Evolutionary conservation across 192 early-diverging fungal genomes (phyloP).

Genomic region (Coemansia aciculifera): DNA sequence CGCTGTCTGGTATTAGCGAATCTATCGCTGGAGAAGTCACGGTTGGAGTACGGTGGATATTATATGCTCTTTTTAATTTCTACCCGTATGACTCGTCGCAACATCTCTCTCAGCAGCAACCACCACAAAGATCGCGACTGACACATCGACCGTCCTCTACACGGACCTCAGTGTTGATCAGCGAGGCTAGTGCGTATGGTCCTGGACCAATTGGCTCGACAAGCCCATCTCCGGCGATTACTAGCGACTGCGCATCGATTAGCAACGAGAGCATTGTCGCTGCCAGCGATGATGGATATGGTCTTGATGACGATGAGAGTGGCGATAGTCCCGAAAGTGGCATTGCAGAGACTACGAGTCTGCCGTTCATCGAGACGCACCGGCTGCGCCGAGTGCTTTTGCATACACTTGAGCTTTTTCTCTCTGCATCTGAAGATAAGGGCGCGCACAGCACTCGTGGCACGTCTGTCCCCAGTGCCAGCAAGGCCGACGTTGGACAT

Average conservation of each 20-base stretch:
- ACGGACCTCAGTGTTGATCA: slow-evolving; percentile 10
- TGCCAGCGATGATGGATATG: slow-evolving; percentile 11
- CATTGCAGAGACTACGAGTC: slow-evolving; percentile 23
- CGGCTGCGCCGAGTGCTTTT: slow-evolving; percentile 32
- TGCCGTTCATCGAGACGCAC: slow-evolving; percentile 22
- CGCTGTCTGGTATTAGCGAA: slow-evolving; percentile 24
- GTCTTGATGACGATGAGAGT: not conserved
- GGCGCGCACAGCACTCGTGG: not conserved
- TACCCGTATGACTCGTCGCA: slow-evolving; percentile 49
- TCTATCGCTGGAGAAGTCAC: slow-evolving; percentile 5
- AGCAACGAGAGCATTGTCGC: slow-evolving; percentile 1
- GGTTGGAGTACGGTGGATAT: slow-evolving; percentile 40
- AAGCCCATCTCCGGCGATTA: not conserved
- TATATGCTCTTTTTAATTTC: slow-evolving; percentile 37
- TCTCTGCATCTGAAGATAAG: slow-evolving; percentile 29
- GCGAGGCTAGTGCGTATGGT: not conserved
- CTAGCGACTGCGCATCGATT: slow-evolving; percentile 1
- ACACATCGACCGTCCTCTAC: slow-evolving; percentile 11
- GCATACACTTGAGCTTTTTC: slow-evolving; percentile 36
- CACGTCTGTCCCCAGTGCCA: slow-evolving; percentile 15
- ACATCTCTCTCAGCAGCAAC: slow-evolving; percentile 34
- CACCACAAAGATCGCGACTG: slow-evolving; percentile 1
- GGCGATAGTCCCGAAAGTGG: slow-evolving; percentile 4
- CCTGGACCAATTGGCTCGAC: not conserved
- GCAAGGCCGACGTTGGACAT: slow-evolving; percentile 26